A percentile compares a stretch with the other conserved stretches of the same genome.
These are phyloP conservation scores for Colletotrichum sidae DNA, from an alignment of 2,329 filamentous ascomycete genomes.

Conservation along the genomic window DNA sequence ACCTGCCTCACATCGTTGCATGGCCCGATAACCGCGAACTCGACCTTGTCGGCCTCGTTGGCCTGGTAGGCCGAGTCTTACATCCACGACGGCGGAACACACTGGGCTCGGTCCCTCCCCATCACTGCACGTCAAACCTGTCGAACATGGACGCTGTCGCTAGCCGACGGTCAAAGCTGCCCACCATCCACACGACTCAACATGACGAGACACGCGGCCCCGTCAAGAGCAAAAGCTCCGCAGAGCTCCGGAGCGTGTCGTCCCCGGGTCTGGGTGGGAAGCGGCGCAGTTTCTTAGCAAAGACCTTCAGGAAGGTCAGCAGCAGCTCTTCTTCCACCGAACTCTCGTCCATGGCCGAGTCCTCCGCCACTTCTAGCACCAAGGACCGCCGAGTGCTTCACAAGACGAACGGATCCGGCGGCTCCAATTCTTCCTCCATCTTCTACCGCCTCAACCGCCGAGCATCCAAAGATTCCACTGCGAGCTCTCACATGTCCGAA, in stretches of 20 bases:
- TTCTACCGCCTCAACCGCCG: constrained; percentile 55
- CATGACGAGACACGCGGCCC: constrained; percentile 26
- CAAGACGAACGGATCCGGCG: constrained; percentile 45
- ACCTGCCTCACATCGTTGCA: constrained; percentile 20
- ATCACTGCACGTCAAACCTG: constrained; percentile 25
- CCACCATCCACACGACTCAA: constrained; percentile 35
- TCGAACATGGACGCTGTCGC: constrained; percentile 34
- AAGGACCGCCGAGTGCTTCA: constrained; percentile 43
- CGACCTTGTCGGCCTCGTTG: constrained; percentile 36
- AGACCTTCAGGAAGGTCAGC: constrained; percentile 39
- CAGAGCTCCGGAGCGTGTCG: constrained; percentile 31
- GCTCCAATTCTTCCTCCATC: constrained; percentile 46
- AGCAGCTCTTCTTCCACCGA: constrained; percentile 36
- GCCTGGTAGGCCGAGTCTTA: constrained; percentile 30
- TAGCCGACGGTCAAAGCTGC: constrained; percentile 34
- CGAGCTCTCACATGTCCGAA: constrained; percentile 41
- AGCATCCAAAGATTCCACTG: constrained; percentile 51
- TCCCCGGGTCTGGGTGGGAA: constrained; percentile 30
- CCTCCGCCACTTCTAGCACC: constrained; percentile 14
- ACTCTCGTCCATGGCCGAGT: constrained; percentile 23
- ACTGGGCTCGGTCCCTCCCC: constrained; percentile 22
- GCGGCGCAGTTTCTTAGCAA: constrained; percentile 36
- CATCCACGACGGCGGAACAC: constrained; percentile 23
- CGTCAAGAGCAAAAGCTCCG: constrained; percentile 7
- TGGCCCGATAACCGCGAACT: constrained; percentile 37